These are phyloP conservation scores for Apiotrichum domesticum DNA, from an alignment of 1,284 basidiomycete genomes.

Conservation along the genomic window DNA sequence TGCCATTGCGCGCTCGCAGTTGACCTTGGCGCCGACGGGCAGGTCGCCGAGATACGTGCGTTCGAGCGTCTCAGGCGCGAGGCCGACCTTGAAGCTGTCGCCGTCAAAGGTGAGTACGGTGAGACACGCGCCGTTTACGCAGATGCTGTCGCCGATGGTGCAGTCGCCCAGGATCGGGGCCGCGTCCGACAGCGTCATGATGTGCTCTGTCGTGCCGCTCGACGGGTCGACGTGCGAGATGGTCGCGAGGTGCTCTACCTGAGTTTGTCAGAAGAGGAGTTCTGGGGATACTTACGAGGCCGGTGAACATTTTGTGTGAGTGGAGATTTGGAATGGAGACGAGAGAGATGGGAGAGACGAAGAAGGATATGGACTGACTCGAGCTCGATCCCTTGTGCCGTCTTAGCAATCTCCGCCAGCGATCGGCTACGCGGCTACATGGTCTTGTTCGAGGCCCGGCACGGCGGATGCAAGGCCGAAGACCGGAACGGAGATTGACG, in stretches of 20 bases:
- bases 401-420: too few relatives aligned
- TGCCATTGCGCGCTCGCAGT: conserved; percentile 92
- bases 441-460: too few relatives aligned
- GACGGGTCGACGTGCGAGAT: conserved; percentile 37
- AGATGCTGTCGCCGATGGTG: conserved; percentile 89
- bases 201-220: conserved; percentile 52
- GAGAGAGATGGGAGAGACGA: too few relatives aligned
- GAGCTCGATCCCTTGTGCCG: too few relatives aligned
- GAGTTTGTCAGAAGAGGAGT: conserved; percentile 1
- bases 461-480: too few relatives aligned
- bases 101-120: conserved; percentile 79
- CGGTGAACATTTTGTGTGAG: conserved; percentile 41
- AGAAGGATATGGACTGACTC: too few relatives aligned
- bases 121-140: conserved; percentile 75
- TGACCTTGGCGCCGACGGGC: conserved; percentile 72
- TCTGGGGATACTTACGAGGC: conserved; percentile 29
- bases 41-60: conserved; percentile 85
- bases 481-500: too few relatives aligned
- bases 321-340: too few relatives aligned
- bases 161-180: conserved; percentile 81
- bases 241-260: conserved; percentile 46
- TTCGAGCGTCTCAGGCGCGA: conserved; percentile 89
- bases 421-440: too few relatives aligned
- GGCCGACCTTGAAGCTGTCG: conserved; percentile 81
- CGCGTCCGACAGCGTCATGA: conserved; percentile 67